Percentiles rank a stretch among this genome's conserved stretches.
Conservation (phyloP, 1,284 basidiomycete genomes). For the Pholiota adiposa region DNA sequence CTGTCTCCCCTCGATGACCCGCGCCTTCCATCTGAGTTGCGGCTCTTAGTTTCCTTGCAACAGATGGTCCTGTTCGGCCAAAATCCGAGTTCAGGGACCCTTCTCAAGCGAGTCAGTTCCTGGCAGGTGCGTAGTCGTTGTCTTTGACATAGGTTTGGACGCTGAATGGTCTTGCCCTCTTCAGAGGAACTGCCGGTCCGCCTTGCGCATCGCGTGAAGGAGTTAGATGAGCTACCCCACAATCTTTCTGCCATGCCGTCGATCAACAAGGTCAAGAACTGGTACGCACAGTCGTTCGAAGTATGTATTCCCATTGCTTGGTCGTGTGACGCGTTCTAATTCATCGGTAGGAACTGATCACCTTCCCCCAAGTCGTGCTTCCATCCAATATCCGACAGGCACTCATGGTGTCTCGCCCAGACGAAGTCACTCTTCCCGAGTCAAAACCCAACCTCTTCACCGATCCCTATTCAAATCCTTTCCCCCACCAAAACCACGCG, state of each 20-base stretch:
- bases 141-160: neutral
- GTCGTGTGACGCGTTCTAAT: slow-evolving; percentile 13
- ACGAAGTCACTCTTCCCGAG: slow-evolving; percentile 57
- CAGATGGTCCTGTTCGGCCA: slow-evolving; percentile 92
- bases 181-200: slow-evolving; percentile 92
- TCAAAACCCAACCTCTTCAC: slow-evolving; percentile 69
- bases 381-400: slow-evolving; percentile 71
- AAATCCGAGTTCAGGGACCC: slow-evolving; percentile 85
- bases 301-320: slow-evolving; percentile 48
- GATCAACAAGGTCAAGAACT: slow-evolving; percentile 95
- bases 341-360: slow-evolving; percentile 77
- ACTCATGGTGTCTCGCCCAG: slow-evolving; percentile 56
- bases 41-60: slow-evolving; percentile 76
- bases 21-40: neutral
- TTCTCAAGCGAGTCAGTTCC: slow-evolving; percentile 86
- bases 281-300: slow-evolving; percentile 99
- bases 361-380: slow-evolving; percentile 78
- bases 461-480: slow-evolving; percentile 34
- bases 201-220: slow-evolving; percentile 94
- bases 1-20: neutral
- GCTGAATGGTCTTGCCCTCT: neutral
- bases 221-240: slow-evolving; percentile 94
- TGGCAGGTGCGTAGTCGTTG: slow-evolving; percentile 57
- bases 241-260: slow-evolving; percentile 91
- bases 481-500: slow-evolving; percentile 14